Evolutionary conservation across 176 grass and related monocot species (phyloP).

Genomic region (Triticum turgidum): DNA sequence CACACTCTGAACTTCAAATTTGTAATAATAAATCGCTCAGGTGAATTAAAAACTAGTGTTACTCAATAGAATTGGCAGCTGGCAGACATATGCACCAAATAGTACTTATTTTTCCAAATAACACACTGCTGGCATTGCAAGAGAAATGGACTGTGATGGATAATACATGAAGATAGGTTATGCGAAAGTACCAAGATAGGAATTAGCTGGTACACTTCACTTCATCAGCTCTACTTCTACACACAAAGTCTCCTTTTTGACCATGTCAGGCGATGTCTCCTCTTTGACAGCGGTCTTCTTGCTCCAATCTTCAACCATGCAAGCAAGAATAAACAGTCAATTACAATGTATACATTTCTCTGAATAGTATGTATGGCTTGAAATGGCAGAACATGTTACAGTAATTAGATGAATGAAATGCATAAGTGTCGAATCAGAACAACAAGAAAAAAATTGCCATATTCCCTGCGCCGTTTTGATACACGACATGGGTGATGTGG

Average conservation of each 20-base stretch:
- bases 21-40: too few species aligned
- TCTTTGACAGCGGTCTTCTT: background rate
- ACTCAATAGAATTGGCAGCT: background rate
- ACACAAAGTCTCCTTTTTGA: background rate
- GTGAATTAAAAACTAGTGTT: background rate
- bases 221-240: background rate
- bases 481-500: too few species aligned
- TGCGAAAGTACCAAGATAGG: background rate
- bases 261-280: background rate
- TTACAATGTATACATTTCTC: background rate
- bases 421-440: too few species aligned
- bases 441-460: too few species aligned
- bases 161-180: background rate
- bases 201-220: background rate
- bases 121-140: background rate
- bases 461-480: too few species aligned
- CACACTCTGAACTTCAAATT: too few species aligned
- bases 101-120: background rate
- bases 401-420: too few species aligned
- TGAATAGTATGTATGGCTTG: background rate
- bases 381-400: background rate
- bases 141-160: background rate
- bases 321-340: background rate
- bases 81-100: background rate
- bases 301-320: constrained; percentile 2